A percentile compares a stretch with the other conserved stretches of the same genome.
Evolutionary conservation across 2,329 filamentous ascomycete genomes (phyloP).

Genomic region (Alternaria novae-zelandiae): DNA sequence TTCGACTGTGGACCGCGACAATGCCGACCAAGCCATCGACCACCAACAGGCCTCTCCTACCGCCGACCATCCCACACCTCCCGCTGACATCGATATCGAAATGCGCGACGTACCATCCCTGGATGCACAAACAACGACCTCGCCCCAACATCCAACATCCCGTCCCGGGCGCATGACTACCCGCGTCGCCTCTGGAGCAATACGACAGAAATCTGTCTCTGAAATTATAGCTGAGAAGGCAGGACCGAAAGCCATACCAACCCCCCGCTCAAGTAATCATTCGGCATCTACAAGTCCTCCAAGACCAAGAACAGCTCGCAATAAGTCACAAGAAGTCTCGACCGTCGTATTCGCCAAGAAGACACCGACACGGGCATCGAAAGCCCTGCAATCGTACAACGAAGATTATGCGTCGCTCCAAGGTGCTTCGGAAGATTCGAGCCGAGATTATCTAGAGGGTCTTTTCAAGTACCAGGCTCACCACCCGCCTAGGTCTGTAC

Average conservation of each 20-base stretch:
- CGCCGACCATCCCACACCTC: slow-evolving; percentile 44
- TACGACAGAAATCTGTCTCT: slow-evolving; percentile 74
- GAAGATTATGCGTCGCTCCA: slow-evolving; percentile 53
- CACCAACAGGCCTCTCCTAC: slow-evolving; percentile 16
- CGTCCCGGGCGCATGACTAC: slow-evolving; percentile 67
- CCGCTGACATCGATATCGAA: slow-evolving; percentile 43
- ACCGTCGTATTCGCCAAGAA: slow-evolving; percentile 81
- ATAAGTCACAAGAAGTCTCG: slow-evolving; percentile 68
- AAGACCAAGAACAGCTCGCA: slow-evolving; percentile 27
- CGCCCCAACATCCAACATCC: slow-evolving; percentile 32
- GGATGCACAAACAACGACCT: slow-evolving; percentile 9
- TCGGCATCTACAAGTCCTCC: slow-evolving; percentile 34
- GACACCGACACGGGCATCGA: slow-evolving; percentile 31
- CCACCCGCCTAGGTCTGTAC: slow-evolving; percentile 59
- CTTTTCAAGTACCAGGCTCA: slow-evolving; percentile 65
- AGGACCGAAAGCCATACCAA: slow-evolving; percentile 52
- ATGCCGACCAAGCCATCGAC: slow-evolving; percentile 17
- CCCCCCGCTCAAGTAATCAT: slow-evolving; percentile 39
- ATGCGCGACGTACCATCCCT: slow-evolving; percentile 37
- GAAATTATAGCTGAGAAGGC: slow-evolving; percentile 71
- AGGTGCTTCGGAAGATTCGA: slow-evolving; percentile 55
- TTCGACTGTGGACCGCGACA: slow-evolving; percentile 31
- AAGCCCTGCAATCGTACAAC: slow-evolving; percentile 41
- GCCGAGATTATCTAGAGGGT: slow-evolving; percentile 67
- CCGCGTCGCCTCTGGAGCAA: slow-evolving; percentile 71